phyloP scores from a whole-genome alignment of 2,329 filamentous ascomycete genomes.

The Microascus cirrosus region DNA sequence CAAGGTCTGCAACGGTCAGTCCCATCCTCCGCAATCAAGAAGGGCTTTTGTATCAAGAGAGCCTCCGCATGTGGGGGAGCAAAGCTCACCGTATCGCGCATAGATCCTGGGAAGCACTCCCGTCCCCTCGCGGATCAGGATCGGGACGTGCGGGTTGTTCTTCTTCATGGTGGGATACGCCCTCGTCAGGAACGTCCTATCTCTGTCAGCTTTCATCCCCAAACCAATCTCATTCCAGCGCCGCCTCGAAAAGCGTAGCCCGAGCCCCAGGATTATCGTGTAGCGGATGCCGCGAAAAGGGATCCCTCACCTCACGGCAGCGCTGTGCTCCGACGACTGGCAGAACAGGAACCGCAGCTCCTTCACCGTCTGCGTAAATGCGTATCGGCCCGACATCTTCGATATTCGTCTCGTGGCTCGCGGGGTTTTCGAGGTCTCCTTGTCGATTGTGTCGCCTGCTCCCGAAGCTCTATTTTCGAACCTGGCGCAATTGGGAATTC shows the following conservation, averaged over 20 bases:
- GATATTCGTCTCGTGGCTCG: background rate
- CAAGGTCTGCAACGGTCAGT: constrained; percentile 32
- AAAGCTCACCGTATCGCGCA: constrained; percentile 75
- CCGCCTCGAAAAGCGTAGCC: background rate
- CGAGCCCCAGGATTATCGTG: background rate
- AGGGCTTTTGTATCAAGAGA: background rate
- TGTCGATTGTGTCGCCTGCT: background rate
- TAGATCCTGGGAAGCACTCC: constrained; percentile 79
- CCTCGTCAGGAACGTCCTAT: constrained; percentile 77
- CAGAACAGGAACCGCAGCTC: constrained; percentile 97
- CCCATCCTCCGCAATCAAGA: background rate
- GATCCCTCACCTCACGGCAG: constrained; percentile 63
- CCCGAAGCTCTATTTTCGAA: background rate
- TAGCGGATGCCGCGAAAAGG: background rate
- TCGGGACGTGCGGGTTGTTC: constrained; percentile 88
- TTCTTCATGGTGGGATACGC: constrained; percentile 99
- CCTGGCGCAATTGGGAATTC: background rate
- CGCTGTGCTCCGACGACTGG: constrained; percentile 85
- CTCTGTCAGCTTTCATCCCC: background rate
- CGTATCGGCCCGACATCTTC: constrained; percentile 82
- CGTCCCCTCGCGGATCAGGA: constrained; percentile 85
- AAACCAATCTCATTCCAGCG: background rate
- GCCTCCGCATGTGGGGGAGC: constrained; percentile 1
- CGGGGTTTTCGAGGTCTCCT: background rate
- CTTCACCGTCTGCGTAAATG: constrained; percentile 78